A percentile compares a stretch with the other conserved stretches of the same genome.
These are phyloP conservation scores for Eleusine coracana DNA, from an alignment of 176 grass and related monocot species.

Conservation along the genomic window DNA sequence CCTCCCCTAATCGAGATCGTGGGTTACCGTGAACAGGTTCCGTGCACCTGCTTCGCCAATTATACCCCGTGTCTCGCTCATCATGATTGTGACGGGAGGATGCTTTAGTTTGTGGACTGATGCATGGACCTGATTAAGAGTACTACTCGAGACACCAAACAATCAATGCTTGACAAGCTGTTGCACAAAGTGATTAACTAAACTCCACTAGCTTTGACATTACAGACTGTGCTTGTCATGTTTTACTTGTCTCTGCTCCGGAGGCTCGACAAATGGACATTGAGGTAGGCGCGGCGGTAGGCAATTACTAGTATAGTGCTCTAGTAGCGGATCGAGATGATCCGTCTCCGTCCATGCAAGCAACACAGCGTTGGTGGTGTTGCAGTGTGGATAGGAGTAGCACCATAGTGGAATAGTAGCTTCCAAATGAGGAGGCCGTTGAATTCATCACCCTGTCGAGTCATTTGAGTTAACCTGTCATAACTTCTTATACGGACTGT, in stretches of 20 bases:
- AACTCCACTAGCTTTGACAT: too few species aligned
- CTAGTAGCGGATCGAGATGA: neutral
- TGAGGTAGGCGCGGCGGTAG: slow-evolving; percentile 12
- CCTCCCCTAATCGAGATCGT: neutral
- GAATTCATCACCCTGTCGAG: neutral
- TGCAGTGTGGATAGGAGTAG: neutral
- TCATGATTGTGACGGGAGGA: neutral
- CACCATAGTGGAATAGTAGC: neutral
- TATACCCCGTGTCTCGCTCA: neutral
- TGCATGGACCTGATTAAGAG: too few species aligned
- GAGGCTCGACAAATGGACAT: slow-evolving; percentile 26
- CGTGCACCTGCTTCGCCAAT: neutral
- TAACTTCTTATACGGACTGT: too few species aligned
- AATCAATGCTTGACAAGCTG: too few species aligned
- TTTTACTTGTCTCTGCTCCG: too few species aligned
- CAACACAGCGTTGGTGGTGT: neutral
- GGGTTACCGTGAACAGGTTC: neutral
- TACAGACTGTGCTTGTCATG: too few species aligned
- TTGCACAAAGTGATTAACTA: too few species aligned
- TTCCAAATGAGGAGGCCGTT: neutral
- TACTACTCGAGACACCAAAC: neutral
- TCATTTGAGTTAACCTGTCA: neutral
- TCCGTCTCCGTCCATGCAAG: neutral
- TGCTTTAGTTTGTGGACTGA: too few species aligned
- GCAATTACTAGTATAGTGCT: neutral